A percentile compares a stretch with the other conserved stretches of the same genome.
phyloP scores from a whole-genome alignment of 768 basidiomycete genomes.

The Lyophyllum atratum region DNA sequence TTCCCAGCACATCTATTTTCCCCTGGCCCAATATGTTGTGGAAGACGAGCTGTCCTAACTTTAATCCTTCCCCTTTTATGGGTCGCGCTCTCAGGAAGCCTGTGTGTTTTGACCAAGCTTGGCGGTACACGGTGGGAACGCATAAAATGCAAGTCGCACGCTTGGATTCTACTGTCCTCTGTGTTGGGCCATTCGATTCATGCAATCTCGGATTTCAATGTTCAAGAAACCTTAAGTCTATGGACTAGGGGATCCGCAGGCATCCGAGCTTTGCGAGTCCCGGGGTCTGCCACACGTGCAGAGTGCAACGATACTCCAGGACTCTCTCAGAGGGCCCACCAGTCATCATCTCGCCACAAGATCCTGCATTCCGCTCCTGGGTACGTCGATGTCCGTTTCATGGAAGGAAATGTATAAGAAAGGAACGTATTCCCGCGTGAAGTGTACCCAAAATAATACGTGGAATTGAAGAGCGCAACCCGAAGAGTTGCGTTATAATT shows the following conservation, averaged over 20 bases:
- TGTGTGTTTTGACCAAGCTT: neutral
- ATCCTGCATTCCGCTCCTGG: neutral
- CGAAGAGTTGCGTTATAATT: constrained; percentile 1
- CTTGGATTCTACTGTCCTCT: neutral
- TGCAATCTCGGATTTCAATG: neutral
- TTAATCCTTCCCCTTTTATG: neutral
- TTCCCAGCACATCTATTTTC: neutral
- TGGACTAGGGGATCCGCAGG: neutral
- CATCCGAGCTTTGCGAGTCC: neutral
- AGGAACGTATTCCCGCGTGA: neutral
- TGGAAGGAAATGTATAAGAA: neutral
- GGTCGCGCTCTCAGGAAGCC: neutral
- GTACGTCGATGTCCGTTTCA: neutral
- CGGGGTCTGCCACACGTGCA: neutral
- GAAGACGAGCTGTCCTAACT: neutral
- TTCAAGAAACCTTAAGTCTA: neutral
- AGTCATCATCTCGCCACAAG: neutral
- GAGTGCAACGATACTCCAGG: neutral
- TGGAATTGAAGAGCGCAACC: neutral
- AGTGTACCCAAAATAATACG: neutral
- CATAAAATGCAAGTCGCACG: neutral
- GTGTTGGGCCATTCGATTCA: neutral
- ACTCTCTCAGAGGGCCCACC: neutral
- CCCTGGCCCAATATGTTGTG: neutral
- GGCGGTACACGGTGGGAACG: neutral